phyloP scores from a whole-genome alignment of 2,329 filamentous ascomycete species.

The Aspergillus sp. region DNA sequence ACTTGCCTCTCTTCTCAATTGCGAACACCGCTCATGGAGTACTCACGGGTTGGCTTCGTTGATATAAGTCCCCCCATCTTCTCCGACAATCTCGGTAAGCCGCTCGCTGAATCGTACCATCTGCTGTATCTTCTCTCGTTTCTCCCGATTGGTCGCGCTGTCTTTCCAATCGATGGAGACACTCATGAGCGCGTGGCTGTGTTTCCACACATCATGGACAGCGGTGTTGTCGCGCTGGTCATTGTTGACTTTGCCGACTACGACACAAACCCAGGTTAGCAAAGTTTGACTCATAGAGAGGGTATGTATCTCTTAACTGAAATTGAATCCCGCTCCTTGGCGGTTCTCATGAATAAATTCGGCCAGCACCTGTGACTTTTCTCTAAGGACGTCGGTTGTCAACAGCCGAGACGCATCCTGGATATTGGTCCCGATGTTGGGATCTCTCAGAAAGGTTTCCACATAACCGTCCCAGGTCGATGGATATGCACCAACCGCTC shows the following conservation, averaged over 20 bases:
- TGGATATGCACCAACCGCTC: background rate
- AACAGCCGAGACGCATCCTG: constrained; percentile 1
- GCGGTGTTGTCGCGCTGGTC: constrained; percentile 1
- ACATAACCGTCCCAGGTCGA: constrained; percentile 2
- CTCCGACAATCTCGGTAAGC: background rate
- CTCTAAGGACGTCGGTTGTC: background rate
- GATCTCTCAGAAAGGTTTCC: background rate
- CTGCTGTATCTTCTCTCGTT: background rate
- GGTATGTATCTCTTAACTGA: background rate
- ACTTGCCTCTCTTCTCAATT: background rate
- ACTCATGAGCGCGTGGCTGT: background rate
- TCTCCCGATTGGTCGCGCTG: background rate
- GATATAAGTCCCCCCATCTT: constrained; percentile 1
- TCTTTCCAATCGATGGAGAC: background rate
- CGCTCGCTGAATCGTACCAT: background rate
- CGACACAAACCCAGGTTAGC: background rate
- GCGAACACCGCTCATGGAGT: too few relatives aligned
- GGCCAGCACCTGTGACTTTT: background rate
- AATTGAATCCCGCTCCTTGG: constrained; percentile 1
- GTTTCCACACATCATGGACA: constrained; percentile 1
- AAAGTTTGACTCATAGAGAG: background rate
- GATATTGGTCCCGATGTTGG: constrained; percentile 1
- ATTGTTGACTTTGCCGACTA: constrained; percentile 4
- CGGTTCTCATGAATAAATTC: background rate
- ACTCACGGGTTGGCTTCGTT: constrained; percentile 7